Percentiles rank a stretch among this genome's conserved stretches.
Evolutionary conservation across 2,329 filamentous ascomycete genomes (phyloP).

Genomic region (Paraphoma chrysanthemicola): DNA sequence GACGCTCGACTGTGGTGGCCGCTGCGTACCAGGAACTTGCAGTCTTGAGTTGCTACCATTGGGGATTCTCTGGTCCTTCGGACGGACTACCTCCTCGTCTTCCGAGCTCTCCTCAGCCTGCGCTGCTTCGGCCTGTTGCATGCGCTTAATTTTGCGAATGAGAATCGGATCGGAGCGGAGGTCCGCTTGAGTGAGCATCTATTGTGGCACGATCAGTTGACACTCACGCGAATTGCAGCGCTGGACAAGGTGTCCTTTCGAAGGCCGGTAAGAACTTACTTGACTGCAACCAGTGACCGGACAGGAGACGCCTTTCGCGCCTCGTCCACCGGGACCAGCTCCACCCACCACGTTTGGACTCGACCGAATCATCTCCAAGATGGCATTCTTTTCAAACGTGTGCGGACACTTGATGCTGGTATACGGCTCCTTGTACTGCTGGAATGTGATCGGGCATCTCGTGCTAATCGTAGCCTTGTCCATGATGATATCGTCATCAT

Average conservation of each 20-base stretch:
- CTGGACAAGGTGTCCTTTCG: too few species aligned
- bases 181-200: constrained; percentile 41
- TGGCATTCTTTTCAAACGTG: constrained; percentile 71
- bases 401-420: constrained; percentile 73
- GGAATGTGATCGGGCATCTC: constrained; percentile 73
- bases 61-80: too few species aligned
- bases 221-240: background rate
- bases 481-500: constrained; percentile 72
- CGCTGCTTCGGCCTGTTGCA: constrained; percentile 37
- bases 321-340: constrained; percentile 19
- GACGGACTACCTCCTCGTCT: constrained; percentile 19
- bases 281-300: constrained; percentile 70
- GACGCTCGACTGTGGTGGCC: constrained; percentile 10
- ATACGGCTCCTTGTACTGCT: constrained; percentile 69
- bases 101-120: constrained; percentile 34
- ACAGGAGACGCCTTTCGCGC: constrained; percentile 58
- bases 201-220: constrained; percentile 5
- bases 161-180: constrained; percentile 41
- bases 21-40: constrained; percentile 13
- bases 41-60: background rate
- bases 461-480: constrained; percentile 69
- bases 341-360: constrained; percentile 23
- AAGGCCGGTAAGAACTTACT: constrained; percentile 28
- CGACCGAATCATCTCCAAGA: constrained; percentile 60
- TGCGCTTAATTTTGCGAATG: constrained; percentile 46